Evolutionary conservation across 495 filamentous ascomycete species (phyloP), one percentile per base, ranked within the genome.

Genomic region (Glarea lozoyensis): DNA sequence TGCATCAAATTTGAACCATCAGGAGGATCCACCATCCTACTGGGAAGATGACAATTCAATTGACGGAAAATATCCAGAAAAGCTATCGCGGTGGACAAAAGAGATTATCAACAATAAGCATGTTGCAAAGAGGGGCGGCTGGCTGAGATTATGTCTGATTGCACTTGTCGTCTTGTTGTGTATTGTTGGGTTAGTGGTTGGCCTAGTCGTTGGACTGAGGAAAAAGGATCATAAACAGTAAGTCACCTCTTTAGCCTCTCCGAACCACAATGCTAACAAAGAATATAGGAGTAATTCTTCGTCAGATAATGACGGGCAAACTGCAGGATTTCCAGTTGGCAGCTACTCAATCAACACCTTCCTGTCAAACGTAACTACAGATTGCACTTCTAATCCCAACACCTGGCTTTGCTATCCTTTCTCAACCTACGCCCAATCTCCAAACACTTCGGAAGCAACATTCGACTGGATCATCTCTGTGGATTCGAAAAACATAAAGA

Each of bases 391-490:
- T 20, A 65, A 68, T 37, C 41, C 72, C 1, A 40, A 52, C n/a
- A 66, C 67, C 5, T 81, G 72, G 69, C 54, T 53, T n/a, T 81
- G 78, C 56, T 73, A 64, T 50, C 74, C 76, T 15, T 73, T 66
- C 45, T 46, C 58, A 3, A 64, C 58, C 21, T 79, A 69, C 54
- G 52, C 55, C 34, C 36, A 49, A 13, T 50, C 58, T 11, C 55
- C 64, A 5, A 21, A 34, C 10, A 37, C 47, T 13, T 55, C 63
- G 11, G 45, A 50, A 3, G 66, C 73, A 1, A 69, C 61, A 34
- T 81, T 78, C 59, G 63, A 69, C 54, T 80, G 76, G 76, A 65
- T 72, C 43, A 76, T 80, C 45, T 42, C 24, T 7, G 53, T 57
- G 10, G 20, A 37, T 6, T 21, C 23, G 7, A 16, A 41, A 16